These are phyloP conservation scores for Lepraria neglecta DNA, from an alignment of 495 filamentous ascomycete species.

Conservation along the genomic window DNA sequence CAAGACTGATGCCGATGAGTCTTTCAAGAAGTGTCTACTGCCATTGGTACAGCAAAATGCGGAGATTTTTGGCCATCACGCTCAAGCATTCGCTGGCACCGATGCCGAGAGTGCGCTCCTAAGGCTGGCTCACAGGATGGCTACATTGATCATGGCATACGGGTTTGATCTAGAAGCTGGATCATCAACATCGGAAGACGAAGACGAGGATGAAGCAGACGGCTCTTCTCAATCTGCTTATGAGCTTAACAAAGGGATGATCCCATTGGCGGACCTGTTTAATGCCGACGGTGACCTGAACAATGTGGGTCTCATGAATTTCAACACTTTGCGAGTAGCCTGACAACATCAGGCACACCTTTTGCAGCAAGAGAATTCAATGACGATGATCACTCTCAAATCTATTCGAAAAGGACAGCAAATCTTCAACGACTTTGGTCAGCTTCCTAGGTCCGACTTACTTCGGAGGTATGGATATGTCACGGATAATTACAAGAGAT, in stretches of 20 bases:
- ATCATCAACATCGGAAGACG: conserved; percentile 40
- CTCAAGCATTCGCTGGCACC: conserved; percentile 47
- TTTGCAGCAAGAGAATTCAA: conserved; percentile 57
- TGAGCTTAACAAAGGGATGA: conserved; percentile 71
- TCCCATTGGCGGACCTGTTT: conserved; percentile 85
- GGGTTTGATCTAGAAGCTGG: conserved; percentile 72
- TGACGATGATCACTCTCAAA: conserved; percentile 63
- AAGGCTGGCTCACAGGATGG: conserved; percentile 66
- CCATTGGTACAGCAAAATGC: conserved; percentile 50
- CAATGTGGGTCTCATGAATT: conserved; percentile 44
- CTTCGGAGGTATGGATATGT: conserved; percentile 87
- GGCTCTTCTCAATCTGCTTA: conserved; percentile 65
- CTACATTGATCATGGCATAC: conserved; percentile 87
- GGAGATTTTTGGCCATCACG: conserved; percentile 40
- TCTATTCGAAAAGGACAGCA: conserved; percentile 62
- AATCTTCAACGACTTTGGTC: conserved; percentile 87
- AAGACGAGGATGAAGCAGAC: conserved; percentile 50
- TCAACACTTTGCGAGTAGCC: background rate
- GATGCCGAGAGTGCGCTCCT: conserved; percentile 49
- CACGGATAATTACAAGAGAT: conserved; percentile 64
- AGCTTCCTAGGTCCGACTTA: conserved; percentile 72
- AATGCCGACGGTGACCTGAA: conserved; percentile 80
- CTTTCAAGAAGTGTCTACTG: conserved; percentile 56
- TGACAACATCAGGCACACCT: conserved; percentile 47
- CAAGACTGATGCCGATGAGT: conserved; percentile 60